Evolutionary conservation across 495 filamentous ascomycete genomes (phyloP).

Genomic region (Aspergillus kassunensis): DNA sequence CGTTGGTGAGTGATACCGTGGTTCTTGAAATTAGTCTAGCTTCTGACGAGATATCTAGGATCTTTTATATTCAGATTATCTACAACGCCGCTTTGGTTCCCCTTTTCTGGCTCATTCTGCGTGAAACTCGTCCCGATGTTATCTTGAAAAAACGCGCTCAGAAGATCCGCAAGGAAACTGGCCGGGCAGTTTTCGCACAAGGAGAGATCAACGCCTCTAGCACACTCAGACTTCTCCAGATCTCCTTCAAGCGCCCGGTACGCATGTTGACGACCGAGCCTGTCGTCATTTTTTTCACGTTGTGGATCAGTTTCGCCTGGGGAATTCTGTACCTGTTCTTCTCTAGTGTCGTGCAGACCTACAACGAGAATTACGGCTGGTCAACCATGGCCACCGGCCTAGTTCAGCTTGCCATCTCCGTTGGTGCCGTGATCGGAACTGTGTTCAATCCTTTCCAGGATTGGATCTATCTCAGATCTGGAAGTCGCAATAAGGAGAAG

Average conservation of each 20-base stretch:
- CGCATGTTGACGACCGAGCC: constrained; percentile 50
- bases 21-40: neutral
- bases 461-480: constrained; percentile 33
- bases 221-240: constrained; percentile 22
- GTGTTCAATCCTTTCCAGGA: constrained; percentile 40
- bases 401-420: constrained; percentile 40
- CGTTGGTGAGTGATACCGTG: constrained; percentile 30
- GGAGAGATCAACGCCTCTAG: constrained; percentile 27
- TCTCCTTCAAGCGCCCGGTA: constrained; percentile 42
- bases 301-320: constrained; percentile 51
- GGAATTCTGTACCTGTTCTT: constrained; percentile 51
- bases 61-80: constrained; percentile 52
- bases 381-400: constrained; percentile 29
- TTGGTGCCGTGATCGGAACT: constrained; percentile 40
- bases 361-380: constrained; percentile 35
- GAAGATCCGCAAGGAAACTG: constrained; percentile 59
- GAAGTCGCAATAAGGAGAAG: constrained; percentile 22
- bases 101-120: constrained; percentile 39
- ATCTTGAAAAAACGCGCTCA: constrained; percentile 61
- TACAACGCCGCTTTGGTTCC: constrained; percentile 42
- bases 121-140: constrained; percentile 39
- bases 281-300: constrained; percentile 49
- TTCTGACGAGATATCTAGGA: constrained; percentile 33
- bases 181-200: constrained; percentile 36
- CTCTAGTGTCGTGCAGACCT: constrained; percentile 38